These are phyloP conservation scores for Cladosporium sp. DNA, from an alignment of 2,329 filamentous ascomycete species.

Conservation along the genomic window DNA sequence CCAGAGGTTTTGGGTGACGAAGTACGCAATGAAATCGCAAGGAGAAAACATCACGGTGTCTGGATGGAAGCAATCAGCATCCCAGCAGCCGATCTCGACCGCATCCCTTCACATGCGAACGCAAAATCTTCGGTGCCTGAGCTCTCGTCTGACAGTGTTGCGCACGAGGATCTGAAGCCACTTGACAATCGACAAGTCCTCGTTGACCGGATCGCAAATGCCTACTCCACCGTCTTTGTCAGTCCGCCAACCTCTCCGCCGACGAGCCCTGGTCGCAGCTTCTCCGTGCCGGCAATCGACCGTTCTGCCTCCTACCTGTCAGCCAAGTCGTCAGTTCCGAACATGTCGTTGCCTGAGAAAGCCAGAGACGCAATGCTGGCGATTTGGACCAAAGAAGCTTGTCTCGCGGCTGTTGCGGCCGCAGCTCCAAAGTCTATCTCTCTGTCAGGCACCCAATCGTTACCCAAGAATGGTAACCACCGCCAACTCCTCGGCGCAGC, in stretches of 20 bases:
- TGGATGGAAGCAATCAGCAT: constrained; percentile 68
- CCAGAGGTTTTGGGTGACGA: constrained; percentile 62
- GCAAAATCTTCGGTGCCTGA: constrained; percentile 4
- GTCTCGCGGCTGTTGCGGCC: constrained; percentile 62
- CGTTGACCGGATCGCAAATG: constrained; percentile 67
- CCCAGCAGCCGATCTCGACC: constrained; percentile 3
- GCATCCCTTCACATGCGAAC: not conserved
- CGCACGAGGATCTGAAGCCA: constrained; percentile 62
- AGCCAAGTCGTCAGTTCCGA: constrained; percentile 13
- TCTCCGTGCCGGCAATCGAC: constrained; percentile 58
- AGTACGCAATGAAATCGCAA: constrained; percentile 70
- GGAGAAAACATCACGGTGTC: constrained; percentile 66
- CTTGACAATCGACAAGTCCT: constrained; percentile 70
- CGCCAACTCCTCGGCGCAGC: constrained; percentile 21
- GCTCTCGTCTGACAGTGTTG: constrained; percentile 34
- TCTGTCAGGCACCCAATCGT: constrained; percentile 67
- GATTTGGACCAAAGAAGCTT: constrained; percentile 74
- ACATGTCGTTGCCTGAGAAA: constrained; percentile 14
- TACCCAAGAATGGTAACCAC: constrained; percentile 27
- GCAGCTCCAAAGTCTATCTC: constrained; percentile 62
- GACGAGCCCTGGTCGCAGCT: constrained; percentile 61
- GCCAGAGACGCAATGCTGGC: constrained; percentile 49
- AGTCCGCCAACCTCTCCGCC: constrained; percentile 68
- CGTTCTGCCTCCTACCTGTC: constrained; percentile 29
- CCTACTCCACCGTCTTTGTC: constrained; percentile 59